Percentiles rank a stretch among this genome's conserved stretches.
Conservation (phyloP, 2,329 filamentous ascomycete species). For the Didymella lethalis region DNA sequence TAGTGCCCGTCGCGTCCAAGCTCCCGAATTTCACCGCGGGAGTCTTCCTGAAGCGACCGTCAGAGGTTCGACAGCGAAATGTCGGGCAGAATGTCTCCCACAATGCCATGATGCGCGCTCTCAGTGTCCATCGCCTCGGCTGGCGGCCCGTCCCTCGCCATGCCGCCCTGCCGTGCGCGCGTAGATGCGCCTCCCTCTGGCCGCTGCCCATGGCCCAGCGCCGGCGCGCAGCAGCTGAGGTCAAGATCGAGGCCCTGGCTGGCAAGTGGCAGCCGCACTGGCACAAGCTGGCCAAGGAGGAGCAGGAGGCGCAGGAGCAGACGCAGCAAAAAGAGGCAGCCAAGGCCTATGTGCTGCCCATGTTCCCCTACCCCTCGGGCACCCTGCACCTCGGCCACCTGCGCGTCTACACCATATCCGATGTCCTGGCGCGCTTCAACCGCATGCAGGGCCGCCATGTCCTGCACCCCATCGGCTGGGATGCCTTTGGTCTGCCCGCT, state of each 20-base stretch:
- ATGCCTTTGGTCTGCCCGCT: constrained; percentile 88
- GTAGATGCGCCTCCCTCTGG: constrained; percentile 8
- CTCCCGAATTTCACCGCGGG: constrained; percentile 13
- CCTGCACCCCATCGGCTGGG: constrained; percentile 92
- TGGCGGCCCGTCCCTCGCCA: constrained; percentile 32
- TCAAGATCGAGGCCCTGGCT: constrained; percentile 29
- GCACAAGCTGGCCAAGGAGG: constrained; percentile 36
- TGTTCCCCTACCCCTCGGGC: constrained; percentile 94
- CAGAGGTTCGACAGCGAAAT: not conserved
- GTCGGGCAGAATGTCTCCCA: no score
- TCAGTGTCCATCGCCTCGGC: constrained; percentile 35
- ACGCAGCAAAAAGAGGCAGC: no score
- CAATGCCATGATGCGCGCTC: constrained; percentile 36
- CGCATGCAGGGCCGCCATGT: constrained; percentile 77
- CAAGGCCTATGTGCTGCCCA: constrained; percentile 77
- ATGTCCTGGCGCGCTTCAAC: constrained; percentile 80
- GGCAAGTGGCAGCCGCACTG: constrained; percentile 64
- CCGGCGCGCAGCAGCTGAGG: constrained; percentile 16
- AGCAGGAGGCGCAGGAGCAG: not conserved
- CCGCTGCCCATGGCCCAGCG: constrained; percentile 18
- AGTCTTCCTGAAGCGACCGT: not conserved
- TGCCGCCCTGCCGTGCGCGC: constrained; percentile 12
- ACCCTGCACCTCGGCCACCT: constrained; percentile 86
- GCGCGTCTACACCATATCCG: constrained; percentile 88
- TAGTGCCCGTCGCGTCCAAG: constrained; percentile 8